Base-by-base conservation (phyloP, 148 eudicot species). In the Linanthus parryae region DNA sequence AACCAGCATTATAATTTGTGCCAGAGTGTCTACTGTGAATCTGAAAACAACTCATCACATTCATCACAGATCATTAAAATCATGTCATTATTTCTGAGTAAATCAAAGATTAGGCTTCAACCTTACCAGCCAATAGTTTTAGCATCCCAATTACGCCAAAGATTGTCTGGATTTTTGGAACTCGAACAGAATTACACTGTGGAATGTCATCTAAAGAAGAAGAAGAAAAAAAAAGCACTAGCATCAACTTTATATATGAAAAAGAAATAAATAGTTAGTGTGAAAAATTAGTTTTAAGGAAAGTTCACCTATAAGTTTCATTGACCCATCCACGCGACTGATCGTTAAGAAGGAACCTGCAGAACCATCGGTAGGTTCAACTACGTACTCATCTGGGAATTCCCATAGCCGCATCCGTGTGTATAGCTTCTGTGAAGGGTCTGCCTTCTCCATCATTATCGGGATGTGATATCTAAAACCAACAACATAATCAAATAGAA, bases 331-430 rank as follows among this genome's bases (percentile, higher is more conserved):
- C 5, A 70, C 63, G 57, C 96, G 78, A 65, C 91, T 92, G 56
- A 92, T 67, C 0, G 81, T 43, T 70, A 92, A 62, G 63, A 69
- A 68, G 17, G 89, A 67, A 48, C 88, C 85, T 35, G 75, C 55
- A 18, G 84, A 71, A 23, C 96, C 96, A 63, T 88, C 89, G 2
- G 82, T 92, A 7, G 99, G 94, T 73, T 92, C 99, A 29, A 87
- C 67, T 3, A 92, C 75, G 64, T 84, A 92, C 65, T 84, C 76
- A 56, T 84, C 88, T 0, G 88, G 82, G 50, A 87, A 88, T 56
- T 84, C 99, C 96, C 96, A 92, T 1, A 87, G 81, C 52, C 99
- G 75, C 94, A 84, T 81, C 34, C 81, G 56, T n/a, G 73, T 74
- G 45, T 73, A 86, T 30, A 92, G 58, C 76, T 84, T 92, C 48